These are phyloP conservation scores for Pilasporangium apinafurcum DNA, from an alignment of 352 stramenopile genomes.

Conservation along the genomic window DNA sequence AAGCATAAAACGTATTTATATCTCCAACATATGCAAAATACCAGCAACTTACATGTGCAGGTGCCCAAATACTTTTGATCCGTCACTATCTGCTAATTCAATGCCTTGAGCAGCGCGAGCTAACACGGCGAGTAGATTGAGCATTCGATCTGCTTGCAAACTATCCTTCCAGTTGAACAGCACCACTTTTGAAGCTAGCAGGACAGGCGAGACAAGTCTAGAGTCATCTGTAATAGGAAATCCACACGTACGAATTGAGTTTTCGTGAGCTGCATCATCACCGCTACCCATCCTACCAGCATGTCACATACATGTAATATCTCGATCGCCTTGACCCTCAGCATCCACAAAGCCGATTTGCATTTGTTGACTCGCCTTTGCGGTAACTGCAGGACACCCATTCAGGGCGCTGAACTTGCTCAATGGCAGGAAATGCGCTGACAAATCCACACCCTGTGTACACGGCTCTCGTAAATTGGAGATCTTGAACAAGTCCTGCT, in stretches of 20 bases:
- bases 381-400: conserved; percentile 29
- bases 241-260: neutral
- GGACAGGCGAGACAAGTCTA: conserved; percentile 71
- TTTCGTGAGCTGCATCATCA: too few species aligned
- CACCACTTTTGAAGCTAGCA: conserved; percentile 81
- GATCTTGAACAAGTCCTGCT: conserved; percentile 86
- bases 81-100: conserved; percentile 68
- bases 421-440: conserved; percentile 68
- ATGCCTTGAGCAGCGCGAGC: conserved; percentile 76
- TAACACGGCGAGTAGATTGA: conserved; percentile 78
- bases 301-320: conserved; percentile 66
- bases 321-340: conserved; percentile 77
- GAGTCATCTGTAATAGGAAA: conserved; percentile 51
- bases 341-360: conserved; percentile 84
- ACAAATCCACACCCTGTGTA: conserved; percentile 81
- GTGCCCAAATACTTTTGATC: conserved; percentile 81
- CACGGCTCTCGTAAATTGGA: conserved; percentile 82
- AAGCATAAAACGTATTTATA: neutral
- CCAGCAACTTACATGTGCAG: conserved; percentile 69
- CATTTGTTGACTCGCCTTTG: conserved; percentile 26
- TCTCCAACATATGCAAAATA: too few species aligned
- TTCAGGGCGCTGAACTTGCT: conserved; percentile 67
- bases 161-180: conserved; percentile 90
- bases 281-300: neutral
- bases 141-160: conserved; percentile 77